Conservation (phyloP, 495 filamentous ascomycete species). For the Pseudevernia furfuracea region DNA sequence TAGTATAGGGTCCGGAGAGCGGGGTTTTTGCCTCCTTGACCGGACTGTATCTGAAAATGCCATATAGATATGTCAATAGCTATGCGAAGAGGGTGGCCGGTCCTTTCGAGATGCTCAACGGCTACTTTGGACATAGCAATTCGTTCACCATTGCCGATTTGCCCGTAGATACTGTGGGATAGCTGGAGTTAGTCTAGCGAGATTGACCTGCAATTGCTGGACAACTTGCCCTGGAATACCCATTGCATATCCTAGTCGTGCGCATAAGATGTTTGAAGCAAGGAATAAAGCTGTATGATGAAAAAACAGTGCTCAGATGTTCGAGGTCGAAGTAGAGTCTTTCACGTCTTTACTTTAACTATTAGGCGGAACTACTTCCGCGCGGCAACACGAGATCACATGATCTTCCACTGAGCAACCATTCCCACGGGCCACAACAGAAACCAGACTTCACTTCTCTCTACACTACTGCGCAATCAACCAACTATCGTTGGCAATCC, state of each 20-base stretch:
- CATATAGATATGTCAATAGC: constrained; percentile 96
- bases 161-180: constrained; percentile 65
- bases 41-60: constrained; percentile 88
- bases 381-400: background rate
- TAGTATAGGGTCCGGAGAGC: constrained; percentile 90
- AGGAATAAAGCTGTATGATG: background rate
- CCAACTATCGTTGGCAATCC: too few species aligned
- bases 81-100: constrained; percentile 66
- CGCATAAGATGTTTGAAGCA: background rate
- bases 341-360: too few species aligned
- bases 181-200: constrained; percentile 23
- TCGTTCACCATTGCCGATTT: constrained; percentile 74
- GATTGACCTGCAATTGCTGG: background rate
- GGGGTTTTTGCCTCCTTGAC: constrained; percentile 81
- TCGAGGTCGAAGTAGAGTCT: background rate
- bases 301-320: background rate
- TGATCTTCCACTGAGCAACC: constrained; percentile 7
- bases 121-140: constrained; percentile 79
- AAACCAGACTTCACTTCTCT: background rate
- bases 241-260: constrained; percentile 33
- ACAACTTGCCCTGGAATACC: constrained; percentile 51
- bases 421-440: too few species aligned
- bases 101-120: constrained; percentile 61
- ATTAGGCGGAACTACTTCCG: constrained; percentile 5
- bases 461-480: too few species aligned